Evolutionary conservation across 2,329 filamentous ascomycete genomes (phyloP).

Genomic region (Salinomyces thailandicus): DNA sequence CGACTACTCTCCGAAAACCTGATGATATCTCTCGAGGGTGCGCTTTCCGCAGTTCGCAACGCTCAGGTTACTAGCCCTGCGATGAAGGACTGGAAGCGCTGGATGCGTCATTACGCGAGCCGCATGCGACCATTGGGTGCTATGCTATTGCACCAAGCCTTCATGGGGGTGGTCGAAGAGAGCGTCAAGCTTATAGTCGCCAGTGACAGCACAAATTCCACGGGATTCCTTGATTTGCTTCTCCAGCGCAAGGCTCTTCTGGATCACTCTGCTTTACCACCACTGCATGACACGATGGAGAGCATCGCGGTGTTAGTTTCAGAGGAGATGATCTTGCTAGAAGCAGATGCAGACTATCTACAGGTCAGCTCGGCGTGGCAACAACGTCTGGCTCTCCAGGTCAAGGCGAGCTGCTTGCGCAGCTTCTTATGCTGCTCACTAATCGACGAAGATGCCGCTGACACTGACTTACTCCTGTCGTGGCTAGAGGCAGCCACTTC

Average conservation of each 20-base stretch:
- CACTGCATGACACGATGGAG: constrained; percentile 44
- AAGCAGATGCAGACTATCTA: constrained; percentile 83
- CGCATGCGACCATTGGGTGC: constrained; percentile 74
- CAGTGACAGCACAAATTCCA: too few relatives aligned
- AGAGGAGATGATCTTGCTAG: constrained; percentile 76
- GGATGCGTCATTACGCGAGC: constrained; percentile 70
- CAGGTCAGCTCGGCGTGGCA: constrained; percentile 77
- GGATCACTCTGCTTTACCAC: constrained; percentile 4
- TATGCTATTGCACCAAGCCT: constrained; percentile 81
- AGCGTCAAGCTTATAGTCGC: constrained; percentile 18
- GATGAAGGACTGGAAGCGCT: constrained; percentile 78
- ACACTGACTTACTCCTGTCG: constrained; percentile 63
- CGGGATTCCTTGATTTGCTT: constrained; percentile 16
- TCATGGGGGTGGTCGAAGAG: constrained; percentile 64
- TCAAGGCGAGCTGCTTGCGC: constrained; percentile 72
- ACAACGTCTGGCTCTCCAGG: constrained; percentile 72
- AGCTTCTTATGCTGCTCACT: constrained; percentile 79
- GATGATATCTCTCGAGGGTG: constrained; percentile 75
- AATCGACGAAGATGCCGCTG: constrained; percentile 70
- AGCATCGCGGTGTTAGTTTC: constrained; percentile 60
- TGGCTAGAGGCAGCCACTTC: constrained; percentile 79
- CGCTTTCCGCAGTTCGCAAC: constrained; percentile 83
- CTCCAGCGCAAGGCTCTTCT: constrained; percentile 25
- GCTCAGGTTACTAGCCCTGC: constrained; percentile 53
- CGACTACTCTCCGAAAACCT: constrained; percentile 73